Evolutionary conservation across 768 basidiomycete genomes (phyloP).

Genomic region (Mycena epipterygia): DNA sequence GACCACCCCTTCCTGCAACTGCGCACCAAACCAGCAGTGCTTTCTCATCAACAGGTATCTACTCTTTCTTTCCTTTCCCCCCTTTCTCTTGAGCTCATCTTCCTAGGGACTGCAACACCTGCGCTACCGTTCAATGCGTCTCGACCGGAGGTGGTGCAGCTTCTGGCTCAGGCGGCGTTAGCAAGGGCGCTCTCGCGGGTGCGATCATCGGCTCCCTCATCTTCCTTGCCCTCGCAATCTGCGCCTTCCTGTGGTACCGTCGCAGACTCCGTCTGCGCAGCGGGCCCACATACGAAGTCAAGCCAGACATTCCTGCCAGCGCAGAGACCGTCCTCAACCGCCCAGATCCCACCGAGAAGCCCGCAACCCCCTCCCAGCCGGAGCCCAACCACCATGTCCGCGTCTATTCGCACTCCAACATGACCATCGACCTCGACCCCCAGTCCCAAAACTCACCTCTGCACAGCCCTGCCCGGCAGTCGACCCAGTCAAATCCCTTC

Average conservation of each 20-base stretch:
- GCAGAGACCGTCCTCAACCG: slow-evolving; percentile 85
- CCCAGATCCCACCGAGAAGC: slow-evolving; percentile 85
- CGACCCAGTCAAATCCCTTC: slow-evolving; percentile 75
- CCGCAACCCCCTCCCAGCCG: slow-evolving; percentile 50
- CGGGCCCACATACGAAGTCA: slow-evolving; percentile 53
- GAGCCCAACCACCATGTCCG: slow-evolving; percentile 53
- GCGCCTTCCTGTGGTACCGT: slow-evolving; percentile 75
- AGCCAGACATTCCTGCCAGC: slow-evolving; percentile 76
- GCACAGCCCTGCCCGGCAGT: slow-evolving; percentile 45
- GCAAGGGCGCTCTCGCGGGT: slow-evolving; percentile 81
- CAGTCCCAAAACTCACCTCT: slow-evolving; percentile 55
- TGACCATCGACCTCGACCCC: slow-evolving; percentile 74
- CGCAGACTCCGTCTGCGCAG: slow-evolving; percentile 63
- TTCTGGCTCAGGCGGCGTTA: slow-evolving; percentile 57
- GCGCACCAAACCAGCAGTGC: slow-evolving; percentile 68
- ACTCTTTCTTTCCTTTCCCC: neutral
- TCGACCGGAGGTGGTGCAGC: slow-evolving; percentile 38
- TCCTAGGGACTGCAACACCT: slow-evolving; percentile 70
- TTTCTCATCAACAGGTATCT: slow-evolving; percentile 70
- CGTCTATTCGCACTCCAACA: slow-evolving; percentile 63
- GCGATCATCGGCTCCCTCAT: slow-evolving; percentile 76
- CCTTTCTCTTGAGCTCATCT: slow-evolving; percentile 1
- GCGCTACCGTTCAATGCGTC: slow-evolving; percentile 68
- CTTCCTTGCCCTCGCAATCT: slow-evolving; percentile 66
- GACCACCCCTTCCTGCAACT: slow-evolving; percentile 66